Evolutionary conservation across 78 protist species (phyloP).

Genomic region (Dictyostelium capitatum): DNA sequence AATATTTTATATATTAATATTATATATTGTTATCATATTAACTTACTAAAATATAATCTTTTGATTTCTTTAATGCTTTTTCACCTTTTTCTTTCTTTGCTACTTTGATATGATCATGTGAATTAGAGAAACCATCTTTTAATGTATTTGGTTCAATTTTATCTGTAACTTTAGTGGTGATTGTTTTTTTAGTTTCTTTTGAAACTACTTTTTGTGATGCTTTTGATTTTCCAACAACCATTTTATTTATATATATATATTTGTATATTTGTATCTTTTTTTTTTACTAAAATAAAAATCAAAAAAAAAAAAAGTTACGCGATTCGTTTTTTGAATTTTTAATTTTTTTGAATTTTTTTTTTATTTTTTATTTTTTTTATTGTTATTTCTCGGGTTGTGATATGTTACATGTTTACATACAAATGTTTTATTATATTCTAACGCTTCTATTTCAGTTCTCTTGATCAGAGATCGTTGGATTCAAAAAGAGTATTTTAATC

Average conservation of each 20-base stretch:
- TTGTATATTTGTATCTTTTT: not conserved
- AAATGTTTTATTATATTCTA: too few species aligned
- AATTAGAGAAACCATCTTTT: conserved; percentile 20
- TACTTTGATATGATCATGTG: conserved; percentile 7
- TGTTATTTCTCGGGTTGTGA: too few species aligned
- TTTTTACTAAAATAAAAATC: not conserved
- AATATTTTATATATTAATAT: not conserved
- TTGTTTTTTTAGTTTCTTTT: not conserved
- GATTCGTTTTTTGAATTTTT: not conserved
- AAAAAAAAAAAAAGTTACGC: not conserved
- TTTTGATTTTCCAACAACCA: conserved; percentile 9
- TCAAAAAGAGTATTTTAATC: too few species aligned
- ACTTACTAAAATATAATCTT: not conserved
- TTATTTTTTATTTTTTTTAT: not conserved
- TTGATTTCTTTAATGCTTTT: conserved; percentile 2
- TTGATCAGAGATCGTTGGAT: too few species aligned
- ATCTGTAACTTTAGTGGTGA: not conserved
- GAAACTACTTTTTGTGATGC: not conserved
- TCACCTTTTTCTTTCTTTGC: conserved; percentile 35
- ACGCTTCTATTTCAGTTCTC: too few species aligned
- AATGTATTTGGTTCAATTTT: not conserved
- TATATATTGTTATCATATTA: not conserved
- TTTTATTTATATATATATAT: not conserved
- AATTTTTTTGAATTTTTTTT: not conserved
- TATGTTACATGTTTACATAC: too few species aligned